Base-by-base conservation (phyloP, 2,329 filamentous ascomycete genomes). In the Trichoderma endophyticum region DNA sequence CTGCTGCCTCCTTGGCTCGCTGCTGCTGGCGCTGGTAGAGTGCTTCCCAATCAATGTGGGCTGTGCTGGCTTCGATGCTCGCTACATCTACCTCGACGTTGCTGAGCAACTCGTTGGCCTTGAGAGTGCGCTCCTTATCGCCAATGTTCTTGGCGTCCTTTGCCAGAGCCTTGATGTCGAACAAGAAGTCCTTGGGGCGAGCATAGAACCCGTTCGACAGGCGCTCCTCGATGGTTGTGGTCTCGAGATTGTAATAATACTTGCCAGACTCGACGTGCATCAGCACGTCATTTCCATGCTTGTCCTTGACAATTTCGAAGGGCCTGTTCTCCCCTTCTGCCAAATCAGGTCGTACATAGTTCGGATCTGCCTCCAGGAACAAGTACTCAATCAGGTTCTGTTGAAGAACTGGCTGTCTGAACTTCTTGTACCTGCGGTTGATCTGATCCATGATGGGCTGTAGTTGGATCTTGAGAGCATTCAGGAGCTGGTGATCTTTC, bases 381-480 rank as follows among this genome's bases (percentile, higher is more conserved):
- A 98, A 85, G 79, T 98, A 97, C 24, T 90, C 86, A 72, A 97
- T 94, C 74, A 91, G 88, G 12, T 83, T 81, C 66, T 93, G 90
- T 2, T 93, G 89, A 73, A 99, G 91, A 56, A 93, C 89, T 1
- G 93, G 91, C 70, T 90, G 90, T 73, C 94, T 89, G 82, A 98
- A 98, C 76, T 94, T 94, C 79, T 92, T 93, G 83, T 97, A 97
- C 79, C 92, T 94, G 73, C 87, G 86, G 80, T 97, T 96, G 79
- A 99, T 93, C 82, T 98, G 94, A 76, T 99, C 95, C 94, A 99
- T 98, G 76, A 98, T 93, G 2, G 93, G 94, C 81, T 98, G 95
- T 70, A 99, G 90, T 68, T 92, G 86, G 51, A 97, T 90, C 84
- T 98, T 99, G 75, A 99, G 85, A 72, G 92, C 85, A 79, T 98